Base-by-base conservation (phyloP, 352 stramenopile genomes). In the Saprolegnia diclina region DNA sequence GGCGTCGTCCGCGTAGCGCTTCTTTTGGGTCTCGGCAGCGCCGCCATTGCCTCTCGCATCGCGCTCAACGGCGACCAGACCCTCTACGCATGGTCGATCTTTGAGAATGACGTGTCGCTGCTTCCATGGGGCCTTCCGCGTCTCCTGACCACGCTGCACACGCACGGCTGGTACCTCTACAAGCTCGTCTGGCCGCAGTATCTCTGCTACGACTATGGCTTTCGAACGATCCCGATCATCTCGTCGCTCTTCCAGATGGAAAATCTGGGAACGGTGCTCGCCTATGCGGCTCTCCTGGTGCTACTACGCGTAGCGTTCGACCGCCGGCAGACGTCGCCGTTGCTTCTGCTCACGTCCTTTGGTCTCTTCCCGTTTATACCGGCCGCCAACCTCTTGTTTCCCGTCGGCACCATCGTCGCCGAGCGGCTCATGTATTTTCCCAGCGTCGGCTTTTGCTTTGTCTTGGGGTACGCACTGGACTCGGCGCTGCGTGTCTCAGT, bases 121-220 rank as follows among this genome's bases (percentile, higher is more conserved):
- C 71, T 91, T 10, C 53, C 74, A 0, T 70, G 64, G 22, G 65
- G 72, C 10, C 57, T 75, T 10, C 70, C 75, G 14, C 76, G 83
- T 11, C 22, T 79, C 13, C 68, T 97, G 22, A 95, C 87, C 19
- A 96, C 96, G 71, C 80, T 84, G 0, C 81, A 97, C 70, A 77
- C 94, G 7, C 89, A 97, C 57, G 83, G 78, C 3, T 86, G 89
- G 74, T 98, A 97, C 67, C 56, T 92, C 29, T 91, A 76, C 77
- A 96, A 97, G 56, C 76, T 98, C 5, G 37, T 96, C 22, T 96
- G 85, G 87, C 91, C 92, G 18, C 77, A 78, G 16, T 82, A 77
- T 72, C 76, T 98, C 5, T 88, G 77, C 64, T 98, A 95, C 52
- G 90, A 98, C 79, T 97, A 97, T 55, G 92, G 91, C 19, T 97